Conservation (phyloP, 306 rosid species). For the Rosa rugosa region DNA sequence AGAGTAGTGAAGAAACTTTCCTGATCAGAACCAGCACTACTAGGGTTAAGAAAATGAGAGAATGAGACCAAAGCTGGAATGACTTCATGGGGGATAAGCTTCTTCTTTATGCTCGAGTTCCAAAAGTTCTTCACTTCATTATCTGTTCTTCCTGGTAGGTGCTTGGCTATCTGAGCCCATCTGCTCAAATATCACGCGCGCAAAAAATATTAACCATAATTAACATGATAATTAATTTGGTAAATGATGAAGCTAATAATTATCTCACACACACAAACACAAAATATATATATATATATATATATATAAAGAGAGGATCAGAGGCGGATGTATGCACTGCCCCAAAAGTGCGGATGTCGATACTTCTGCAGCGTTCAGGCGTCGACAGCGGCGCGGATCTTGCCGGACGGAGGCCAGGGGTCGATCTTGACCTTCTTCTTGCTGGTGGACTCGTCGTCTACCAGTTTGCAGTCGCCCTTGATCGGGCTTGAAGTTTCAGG, state of each 20-base stretch:
- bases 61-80: conserved; percentile 48
- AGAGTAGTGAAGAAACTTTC: conserved; percentile 55
- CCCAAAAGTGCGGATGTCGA: no score
- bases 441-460: no score
- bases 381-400: no score
- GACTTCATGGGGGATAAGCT: conserved; percentile 62
- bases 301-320: neutral
- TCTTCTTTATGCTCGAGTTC: conserved; percentile 98
- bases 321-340: no score
- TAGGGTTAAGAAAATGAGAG: conserved; percentile 48
- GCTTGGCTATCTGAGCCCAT: conserved; percentile 99
- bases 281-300: neutral
- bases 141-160: conserved; percentile 97
- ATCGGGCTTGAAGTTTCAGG: no score
- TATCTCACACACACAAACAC: no score
- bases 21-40: conserved; percentile 18
- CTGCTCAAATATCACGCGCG: conserved; percentile 28
- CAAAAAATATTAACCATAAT: neutral
- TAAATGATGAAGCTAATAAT: neutral
- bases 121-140: conserved; percentile 98
- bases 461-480: no score
- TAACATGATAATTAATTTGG: neutral
- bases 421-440: no score
- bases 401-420: no score
- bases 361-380: no score